Evolutionary conservation across 202 grass and related monocot genomes (phyloP), one percentile per base, ranked within the genome.

Genomic region (Dendrocalamus latiflorus): DNA sequence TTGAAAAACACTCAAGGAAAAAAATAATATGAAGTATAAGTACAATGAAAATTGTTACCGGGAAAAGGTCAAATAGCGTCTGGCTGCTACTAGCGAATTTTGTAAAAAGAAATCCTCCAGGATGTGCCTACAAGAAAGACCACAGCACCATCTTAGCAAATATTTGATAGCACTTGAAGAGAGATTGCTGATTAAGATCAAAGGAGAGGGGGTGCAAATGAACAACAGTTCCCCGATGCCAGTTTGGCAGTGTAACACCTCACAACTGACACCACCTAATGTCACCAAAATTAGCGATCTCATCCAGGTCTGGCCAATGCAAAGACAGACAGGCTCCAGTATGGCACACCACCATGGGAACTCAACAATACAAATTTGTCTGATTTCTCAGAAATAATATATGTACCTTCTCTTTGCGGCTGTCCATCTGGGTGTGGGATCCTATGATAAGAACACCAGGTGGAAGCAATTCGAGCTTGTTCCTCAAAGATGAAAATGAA

Each of bases 331-430:
- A 68, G 6, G 24, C 61, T 74, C 26, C 34, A 30, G 57, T 43
- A 77, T 43, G 67, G 9, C 38, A 86, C 48, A 78, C 34, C 72
- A 67, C 38, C 41, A 68, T 82, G 34, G 43, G 26, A 71, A 81
- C 59, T 73, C 44, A 78, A 77, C 43, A 72, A 18, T 17, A 60
- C 17, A 74, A 72, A 73, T n/a, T 73, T 56, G 68, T 53, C 36
- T 39, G 55, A 38, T 75, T 55, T 79, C 16, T 55, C 43, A 74
- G 44, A 53, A 79, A 83, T 79, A 86, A 68, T 47, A 44, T 20
- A 83, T 75, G 34, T 94, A 96, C 96, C 96, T 99, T 99, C 81
- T 99, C 96, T 92, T 99, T 99, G 68, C 96, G 96, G 77, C 85
- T 99, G 67, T 99, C 96, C 77, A 93, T 76, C 79, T 96, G 96